Percentiles rank a stretch among this genome's conserved stretches.
Evolutionary conservation across 768 basidiomycete species (phyloP).

Genomic region (Tubosaeta sp.): DNA sequence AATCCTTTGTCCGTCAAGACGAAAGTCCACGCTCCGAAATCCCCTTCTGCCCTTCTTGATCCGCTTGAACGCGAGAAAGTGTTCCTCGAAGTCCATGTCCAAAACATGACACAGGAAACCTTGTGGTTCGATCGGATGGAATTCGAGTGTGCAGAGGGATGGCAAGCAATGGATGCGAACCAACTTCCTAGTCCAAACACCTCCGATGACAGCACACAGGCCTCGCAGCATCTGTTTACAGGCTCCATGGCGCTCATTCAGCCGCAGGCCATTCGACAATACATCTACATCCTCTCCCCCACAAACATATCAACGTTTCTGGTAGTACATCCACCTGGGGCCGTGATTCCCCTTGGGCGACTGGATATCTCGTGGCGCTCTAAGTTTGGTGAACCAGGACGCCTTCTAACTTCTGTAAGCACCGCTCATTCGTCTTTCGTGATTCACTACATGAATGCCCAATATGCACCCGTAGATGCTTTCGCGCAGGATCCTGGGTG

Average conservation of each 20-base stretch:
- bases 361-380: conserved; percentile 89
- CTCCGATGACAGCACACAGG: conserved; percentile 8
- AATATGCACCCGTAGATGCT: conserved; percentile 45
- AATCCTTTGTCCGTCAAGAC: conserved; percentile 95
- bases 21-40: conserved; percentile 76
- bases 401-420: conserved; percentile 75
- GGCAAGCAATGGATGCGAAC: conserved; percentile 58
- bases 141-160: conserved; percentile 68
- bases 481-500: conserved; percentile 71
- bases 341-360: conserved; percentile 74
- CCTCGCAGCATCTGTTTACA: conserved; percentile 45
- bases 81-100: conserved; percentile 89
- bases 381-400: conserved; percentile 78
- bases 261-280: conserved; percentile 82
- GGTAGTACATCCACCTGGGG: conserved; percentile 56
- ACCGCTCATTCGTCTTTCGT: neutral
- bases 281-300: conserved; percentile 77
- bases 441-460: neutral
- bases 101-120: conserved; percentile 75
- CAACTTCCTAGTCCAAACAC: conserved; percentile 15
- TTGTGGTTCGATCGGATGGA: conserved; percentile 80
- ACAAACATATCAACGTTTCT: conserved; percentile 41
- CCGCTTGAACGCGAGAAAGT: conserved; percentile 69
- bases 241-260: conserved; percentile 69
- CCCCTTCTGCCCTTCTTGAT: conserved; percentile 67